A percentile compares a stretch with the other conserved stretches of the same genome.
phyloP scores from a whole-genome alignment of 176 grass and related monocot species.

The Puya raimondii region DNA sequence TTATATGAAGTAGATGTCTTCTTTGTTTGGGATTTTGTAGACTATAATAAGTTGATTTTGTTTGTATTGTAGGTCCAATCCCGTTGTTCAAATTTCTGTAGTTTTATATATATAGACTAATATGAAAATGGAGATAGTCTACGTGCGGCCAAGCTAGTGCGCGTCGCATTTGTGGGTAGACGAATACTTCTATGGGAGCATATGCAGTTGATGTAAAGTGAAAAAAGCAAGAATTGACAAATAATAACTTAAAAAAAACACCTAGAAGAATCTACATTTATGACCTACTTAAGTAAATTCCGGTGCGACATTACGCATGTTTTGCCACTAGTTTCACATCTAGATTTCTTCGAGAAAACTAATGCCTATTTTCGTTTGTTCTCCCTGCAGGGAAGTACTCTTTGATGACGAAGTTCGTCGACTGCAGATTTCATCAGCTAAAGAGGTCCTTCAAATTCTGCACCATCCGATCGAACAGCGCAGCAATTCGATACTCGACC shows the following conservation, averaged over 20 bases:
- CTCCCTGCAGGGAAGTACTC: slow-evolving; percentile 30
- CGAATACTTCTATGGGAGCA: too few species aligned
- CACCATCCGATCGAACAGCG: slow-evolving; percentile 26
- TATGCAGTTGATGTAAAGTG: too few species aligned
- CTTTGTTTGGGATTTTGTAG: neutral
- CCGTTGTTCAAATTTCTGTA: too few species aligned
- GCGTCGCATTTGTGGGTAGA: too few species aligned
- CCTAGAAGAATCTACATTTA: too few species aligned
- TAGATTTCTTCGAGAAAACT: slow-evolving; percentile 6
- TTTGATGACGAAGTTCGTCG: slow-evolving; percentile 24
- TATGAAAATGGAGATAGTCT: too few species aligned
- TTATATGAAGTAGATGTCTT: neutral
- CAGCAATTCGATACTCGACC: slow-evolving; percentile 7
- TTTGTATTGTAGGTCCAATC: neutral
- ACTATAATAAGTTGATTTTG: neutral
- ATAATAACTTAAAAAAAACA: too few species aligned
- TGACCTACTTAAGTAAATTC: too few species aligned
- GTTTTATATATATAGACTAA: too few species aligned
- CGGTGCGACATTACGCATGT: too few species aligned
- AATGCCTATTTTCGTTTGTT: slow-evolving; percentile 15
- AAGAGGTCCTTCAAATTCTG: slow-evolving; percentile 35
- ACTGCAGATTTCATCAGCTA: slow-evolving; percentile 37
- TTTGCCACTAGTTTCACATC: neutral
- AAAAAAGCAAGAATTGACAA: too few species aligned
- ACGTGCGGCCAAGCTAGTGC: too few species aligned